phyloP scores from a whole-genome alignment of 352 stramenopile species.

The Globisporangium perplexum region DNA sequence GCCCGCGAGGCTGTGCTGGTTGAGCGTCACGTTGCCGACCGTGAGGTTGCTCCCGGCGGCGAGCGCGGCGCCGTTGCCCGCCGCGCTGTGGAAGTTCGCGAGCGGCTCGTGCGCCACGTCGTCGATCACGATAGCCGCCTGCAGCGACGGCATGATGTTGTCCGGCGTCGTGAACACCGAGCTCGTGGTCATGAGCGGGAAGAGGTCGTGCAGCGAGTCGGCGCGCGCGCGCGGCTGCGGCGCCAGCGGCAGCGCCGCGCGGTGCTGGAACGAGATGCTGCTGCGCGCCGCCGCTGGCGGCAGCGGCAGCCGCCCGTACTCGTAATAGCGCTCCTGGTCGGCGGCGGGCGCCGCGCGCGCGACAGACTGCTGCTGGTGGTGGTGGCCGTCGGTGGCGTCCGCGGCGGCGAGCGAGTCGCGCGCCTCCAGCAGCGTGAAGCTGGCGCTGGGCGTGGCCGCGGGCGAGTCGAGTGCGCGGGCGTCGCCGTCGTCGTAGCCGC shows the following conservation, averaged over 20 bases:
- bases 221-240: conserved; percentile 10
- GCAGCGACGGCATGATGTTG: conserved; percentile 67
- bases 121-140: conserved; percentile 75
- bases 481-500: neutral
- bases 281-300: neutral
- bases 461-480: conserved; percentile 8
- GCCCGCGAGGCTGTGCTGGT: neutral
- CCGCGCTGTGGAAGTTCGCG: conserved; percentile 7
- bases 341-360: conserved; percentile 17
- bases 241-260: neutral
- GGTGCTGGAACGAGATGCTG: conserved; percentile 12
- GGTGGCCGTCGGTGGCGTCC: conserved; percentile 3
- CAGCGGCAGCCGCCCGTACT: neutral
- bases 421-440: conserved; percentile 61
- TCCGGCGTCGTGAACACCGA: conserved; percentile 66
- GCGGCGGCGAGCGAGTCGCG: conserved; percentile 20
- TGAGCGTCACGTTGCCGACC: conserved; percentile 1
- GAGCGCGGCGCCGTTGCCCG: neutral
- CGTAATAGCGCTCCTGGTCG: neutral
- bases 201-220: conserved; percentile 60
- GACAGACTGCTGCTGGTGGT: too few relatives aligned
- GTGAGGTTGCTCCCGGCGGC: neutral
- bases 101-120: conserved; percentile 34
- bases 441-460: conserved; percentile 36
- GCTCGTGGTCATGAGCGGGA: conserved; percentile 40